A percentile compares a stretch with the other conserved stretches of the same genome.
Conservation (phyloP, 768 basidiomycete genomes). For the Suillus placidus region DNA sequence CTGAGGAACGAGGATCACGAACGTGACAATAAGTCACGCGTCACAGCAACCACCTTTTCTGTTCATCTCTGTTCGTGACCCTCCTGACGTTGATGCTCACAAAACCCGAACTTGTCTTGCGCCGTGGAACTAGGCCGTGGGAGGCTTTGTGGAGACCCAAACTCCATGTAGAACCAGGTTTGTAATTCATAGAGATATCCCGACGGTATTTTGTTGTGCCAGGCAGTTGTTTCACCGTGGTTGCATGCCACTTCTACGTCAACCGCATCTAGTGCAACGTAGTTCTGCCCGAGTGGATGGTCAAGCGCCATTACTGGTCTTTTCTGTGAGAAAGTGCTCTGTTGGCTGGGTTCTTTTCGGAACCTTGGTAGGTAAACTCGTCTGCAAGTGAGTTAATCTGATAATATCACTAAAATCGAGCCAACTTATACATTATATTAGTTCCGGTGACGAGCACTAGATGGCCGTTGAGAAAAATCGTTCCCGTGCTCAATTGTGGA, state of each 20-base stretch:
- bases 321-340: background rate
- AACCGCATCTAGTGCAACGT: background rate
- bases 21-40: slow-evolving; percentile 7
- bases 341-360: background rate
- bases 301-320: background rate
- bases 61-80: slow-evolving; percentile 11
- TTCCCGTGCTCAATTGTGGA: background rate
- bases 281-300: background rate
- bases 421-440: background rate
- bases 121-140: background rate
- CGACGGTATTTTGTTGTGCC: background rate
- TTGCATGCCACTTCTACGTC: background rate
- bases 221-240: background rate
- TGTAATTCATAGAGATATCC: background rate
- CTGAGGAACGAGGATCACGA: slow-evolving; percentile 22
- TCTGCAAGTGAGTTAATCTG: background rate
- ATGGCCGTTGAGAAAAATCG: background rate
- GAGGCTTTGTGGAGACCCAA: background rate
- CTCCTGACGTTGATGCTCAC: background rate
- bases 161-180: background rate
- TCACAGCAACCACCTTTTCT: slow-evolving; percentile 29
- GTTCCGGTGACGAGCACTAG: background rate
- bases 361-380: background rate
- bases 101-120: background rate
- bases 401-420: background rate